Evolutionary conservation across 129 eudicot genomes (phyloP).

Genomic region (Tanacetum coccineum): DNA sequence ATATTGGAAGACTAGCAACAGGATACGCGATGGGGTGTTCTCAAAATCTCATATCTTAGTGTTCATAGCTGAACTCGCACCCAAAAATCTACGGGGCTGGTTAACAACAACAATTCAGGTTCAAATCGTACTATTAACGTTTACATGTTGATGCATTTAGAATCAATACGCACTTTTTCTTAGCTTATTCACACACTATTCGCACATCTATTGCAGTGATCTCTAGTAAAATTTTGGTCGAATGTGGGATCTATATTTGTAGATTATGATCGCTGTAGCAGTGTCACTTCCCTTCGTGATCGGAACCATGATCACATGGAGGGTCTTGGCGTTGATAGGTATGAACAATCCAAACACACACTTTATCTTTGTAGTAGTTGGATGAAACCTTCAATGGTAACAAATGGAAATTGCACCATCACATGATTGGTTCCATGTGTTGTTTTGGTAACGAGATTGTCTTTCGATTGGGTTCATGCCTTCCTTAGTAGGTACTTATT

Average conservation of each 20-base stretch:
- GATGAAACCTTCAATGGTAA: neutral
- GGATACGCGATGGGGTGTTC: slow-evolving; percentile 98
- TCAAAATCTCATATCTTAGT: too few species aligned
- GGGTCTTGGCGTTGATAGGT: slow-evolving; percentile 57
- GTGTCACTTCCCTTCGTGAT: slow-evolving; percentile 41
- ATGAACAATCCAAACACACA: neutral
- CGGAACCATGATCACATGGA: slow-evolving; percentile 54
- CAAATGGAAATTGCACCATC: slow-evolving; percentile 8
- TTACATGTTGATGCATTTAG: too few species aligned
- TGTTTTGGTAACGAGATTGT: slow-evolving; percentile 39
- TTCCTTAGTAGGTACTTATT: too few species aligned
- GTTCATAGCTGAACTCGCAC: slow-evolving; percentile 86
- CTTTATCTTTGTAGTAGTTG: neutral
- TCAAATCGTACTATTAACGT: neutral
- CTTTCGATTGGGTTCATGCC: too few species aligned
- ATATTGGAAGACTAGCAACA: slow-evolving; percentile 80
- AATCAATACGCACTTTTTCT: too few species aligned
- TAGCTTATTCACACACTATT: too few species aligned
- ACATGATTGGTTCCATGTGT: slow-evolving; percentile 45
- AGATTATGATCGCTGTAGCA: slow-evolving; percentile 55
- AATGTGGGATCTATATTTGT: neutral
- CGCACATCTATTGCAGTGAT: too few species aligned
- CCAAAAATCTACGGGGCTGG: slow-evolving; percentile 80
- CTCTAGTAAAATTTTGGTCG: too few species aligned
- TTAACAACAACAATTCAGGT: slow-evolving; percentile 90